Evolutionary conservation across 805 yeast species (phyloP), one percentile per base, ranked within the genome.

Genomic region (Metschnikowia vanudenii): DNA sequence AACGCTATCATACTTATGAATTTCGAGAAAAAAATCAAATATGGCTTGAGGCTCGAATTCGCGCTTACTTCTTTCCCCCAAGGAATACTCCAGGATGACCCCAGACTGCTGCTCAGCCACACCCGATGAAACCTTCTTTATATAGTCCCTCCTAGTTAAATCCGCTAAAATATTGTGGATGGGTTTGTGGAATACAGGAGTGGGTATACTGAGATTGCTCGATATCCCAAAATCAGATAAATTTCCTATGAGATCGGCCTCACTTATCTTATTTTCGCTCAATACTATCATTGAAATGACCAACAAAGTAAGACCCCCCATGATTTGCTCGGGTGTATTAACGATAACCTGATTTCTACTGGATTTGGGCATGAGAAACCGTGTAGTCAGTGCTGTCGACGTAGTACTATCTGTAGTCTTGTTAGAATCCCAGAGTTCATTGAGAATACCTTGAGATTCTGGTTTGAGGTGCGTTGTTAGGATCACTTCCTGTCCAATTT

Each of bases 21-120:
- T 34, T 18, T 58, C 57, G 39, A 57, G 56, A 36, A 70, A 59
- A n/a, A 57, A 59, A 30, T 55, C 56, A 39, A 54, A 60, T 37
- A 70, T 61, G 10, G 61, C 45, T 12, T 50, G 43, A 1, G 73
- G 71, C 3, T 53, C 49, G 39, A 67, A 67, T 51, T 71, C 76
- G 17, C 60, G 53, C 20, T 63, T 40, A 7, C 69, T 56, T 19
- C 74, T 52, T 33, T 62, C 56, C 1, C 75, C 76, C 26, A 71
- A 51, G 2, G 55, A 45, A 48, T 62, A 69, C 42, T 58, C 64
- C 9, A 54, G 52, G 29, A 44, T 34, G 13, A 31, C 37, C 9
- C 41, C 42, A 3, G 53, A 51, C 37, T 49, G 54, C 12, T 51
- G 54, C 12, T 51, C 58, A 14, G 57, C 42, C 3, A 52, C 56